phyloP scores from a whole-genome alignment of 179 eudicot genomes.

The Nepenthes alata region DNA sequence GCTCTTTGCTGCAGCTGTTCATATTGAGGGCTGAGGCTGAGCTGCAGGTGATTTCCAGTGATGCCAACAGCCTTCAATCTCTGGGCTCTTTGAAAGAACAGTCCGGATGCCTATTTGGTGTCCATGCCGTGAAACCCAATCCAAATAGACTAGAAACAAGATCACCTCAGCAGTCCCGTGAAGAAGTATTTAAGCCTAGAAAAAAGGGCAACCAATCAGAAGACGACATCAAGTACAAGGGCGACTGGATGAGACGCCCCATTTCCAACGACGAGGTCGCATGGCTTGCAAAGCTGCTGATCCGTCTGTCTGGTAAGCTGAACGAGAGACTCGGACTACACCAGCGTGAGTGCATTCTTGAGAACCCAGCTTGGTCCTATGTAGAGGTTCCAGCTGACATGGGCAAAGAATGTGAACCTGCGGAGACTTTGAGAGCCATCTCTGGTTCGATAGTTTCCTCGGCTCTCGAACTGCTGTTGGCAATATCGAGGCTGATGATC shows the following conservation, averaged over 20 bases:
- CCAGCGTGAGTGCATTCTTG: conserved; percentile 17
- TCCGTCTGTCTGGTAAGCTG: conserved; percentile 49
- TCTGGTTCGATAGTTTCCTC: conserved; percentile 25
- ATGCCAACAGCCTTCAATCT: conserved; percentile 38
- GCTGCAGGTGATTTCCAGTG: conserved; percentile 52
- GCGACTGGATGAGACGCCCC: conserved; percentile 92
- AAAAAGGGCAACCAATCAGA: conserved; percentile 25
- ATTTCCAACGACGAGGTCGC: conserved; percentile 74
- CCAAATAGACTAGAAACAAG: conserved; percentile 21
- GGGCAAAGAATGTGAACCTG: conserved; percentile 29
- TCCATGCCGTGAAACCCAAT: conserved; percentile 23
- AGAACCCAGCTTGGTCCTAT: conserved; percentile 30
- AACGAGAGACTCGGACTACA: conserved; percentile 56
- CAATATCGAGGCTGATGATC: conserved; percentile 39
- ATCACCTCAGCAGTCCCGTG: conserved; percentile 30
- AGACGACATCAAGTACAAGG: conserved; percentile 53
- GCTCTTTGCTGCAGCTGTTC: conserved; percentile 47
- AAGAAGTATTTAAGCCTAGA: conserved; percentile 71
- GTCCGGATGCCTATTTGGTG: conserved; percentile 46
- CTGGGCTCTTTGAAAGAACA: conserved; percentile 48
- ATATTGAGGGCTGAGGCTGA: conserved; percentile 80
- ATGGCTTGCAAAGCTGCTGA: conserved; percentile 75
- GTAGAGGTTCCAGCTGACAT: conserved; percentile 35
- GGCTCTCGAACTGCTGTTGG: conserved; percentile 22
- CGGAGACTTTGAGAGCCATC: conserved; percentile 37